Base-by-base conservation (phyloP, 345 rosid species). In the Salix brachista region DNA sequence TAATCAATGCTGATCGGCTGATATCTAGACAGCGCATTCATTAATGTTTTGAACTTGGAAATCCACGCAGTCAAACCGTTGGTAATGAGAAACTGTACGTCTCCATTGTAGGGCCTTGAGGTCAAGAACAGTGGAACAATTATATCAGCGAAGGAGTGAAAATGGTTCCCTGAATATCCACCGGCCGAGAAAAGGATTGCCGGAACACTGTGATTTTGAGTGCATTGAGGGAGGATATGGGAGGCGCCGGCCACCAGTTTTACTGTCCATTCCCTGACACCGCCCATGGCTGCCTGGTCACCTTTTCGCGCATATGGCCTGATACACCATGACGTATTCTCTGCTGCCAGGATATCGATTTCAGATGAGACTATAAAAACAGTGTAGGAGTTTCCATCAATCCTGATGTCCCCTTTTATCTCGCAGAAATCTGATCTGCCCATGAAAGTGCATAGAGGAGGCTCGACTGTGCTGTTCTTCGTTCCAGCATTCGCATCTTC, bases 131-230 rank as follows among this genome's bases (percentile, higher is more conserved):
- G 84, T 1, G 99, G 99, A 72, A 93, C 70, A 65, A 95, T 74
- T 13, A 91, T 70, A 72, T 95, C 97, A 1, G 94, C 83, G 84
- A 91, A 93, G 76, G 90, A 91, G 19, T 95, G 99, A 65, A 88
- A 95, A 72, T 90, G 88, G 85, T 95, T 93, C 10, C 91, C 90
- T 3, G 97, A 30, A 74, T 89, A 95, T 62, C 96, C 99, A 30
- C 91, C 96, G 5, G 79, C 80, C 23, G 99, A 95, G 75, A 95
- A 95, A 5, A 95, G 85, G 18, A 93, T 48, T 19, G 88, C 97
- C 0, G 96, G 92, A 76, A 90, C 84, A 66, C 78, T 88, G 54
- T 88, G 89, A 73, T 72, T 76, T 48, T 54, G 69, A 44, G 77
- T 74, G 83, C 92, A 91, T n/a, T 42, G 50, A 11, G 86, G 89